These are phyloP conservation scores for Pichia scutulata DNA, from an alignment of 805 yeast species.

Conservation along the genomic window DNA sequence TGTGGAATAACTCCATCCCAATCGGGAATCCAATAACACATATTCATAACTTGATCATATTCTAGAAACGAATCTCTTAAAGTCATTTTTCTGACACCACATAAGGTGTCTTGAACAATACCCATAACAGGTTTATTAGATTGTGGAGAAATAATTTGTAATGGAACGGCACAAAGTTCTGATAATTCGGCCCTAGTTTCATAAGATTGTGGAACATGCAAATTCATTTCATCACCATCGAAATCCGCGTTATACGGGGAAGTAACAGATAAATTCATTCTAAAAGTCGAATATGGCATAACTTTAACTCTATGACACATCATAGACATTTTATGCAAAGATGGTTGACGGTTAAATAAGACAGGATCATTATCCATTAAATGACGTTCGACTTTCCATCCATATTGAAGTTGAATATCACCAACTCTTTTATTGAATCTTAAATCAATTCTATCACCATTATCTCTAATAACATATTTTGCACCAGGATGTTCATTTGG, in stretches of 20 bases:
- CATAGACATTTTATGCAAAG: constrained; percentile 99
- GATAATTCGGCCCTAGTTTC: constrained; percentile 96
- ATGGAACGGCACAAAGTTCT: constrained; percentile 93
- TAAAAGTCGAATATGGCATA: constrained; percentile 97
- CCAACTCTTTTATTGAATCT: constrained; percentile 98
- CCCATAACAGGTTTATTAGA: constrained; percentile 99
- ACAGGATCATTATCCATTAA: constrained; percentile 97
- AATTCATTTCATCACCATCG: constrained; percentile 99
- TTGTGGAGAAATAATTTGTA: constrained; percentile 97
- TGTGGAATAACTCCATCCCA: constrained; percentile 99
- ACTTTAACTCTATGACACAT: constrained; percentile 98
- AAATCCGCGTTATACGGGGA: constrained; percentile 99
- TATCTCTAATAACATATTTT: constrained; percentile 93
- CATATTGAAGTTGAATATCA: constrained; percentile 93
- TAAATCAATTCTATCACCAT: constrained; percentile 97
- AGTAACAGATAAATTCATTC: constrained; percentile 93
- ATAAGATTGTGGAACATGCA: constrained; percentile 97
- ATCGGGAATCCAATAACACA: constrained; percentile 94
- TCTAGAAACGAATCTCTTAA: constrained; percentile 82
- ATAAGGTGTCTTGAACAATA: constrained; percentile 96
- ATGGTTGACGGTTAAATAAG: constrained; percentile 97
- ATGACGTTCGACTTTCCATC: constrained; percentile 99
- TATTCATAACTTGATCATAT: constrained; percentile 91
- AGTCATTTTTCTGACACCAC: constrained; percentile 96
- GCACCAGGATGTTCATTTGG: constrained; percentile 99